Evolutionary conservation across 2,329 filamentous ascomycete species (phyloP).

Genomic region (Diplodia corticola): DNA sequence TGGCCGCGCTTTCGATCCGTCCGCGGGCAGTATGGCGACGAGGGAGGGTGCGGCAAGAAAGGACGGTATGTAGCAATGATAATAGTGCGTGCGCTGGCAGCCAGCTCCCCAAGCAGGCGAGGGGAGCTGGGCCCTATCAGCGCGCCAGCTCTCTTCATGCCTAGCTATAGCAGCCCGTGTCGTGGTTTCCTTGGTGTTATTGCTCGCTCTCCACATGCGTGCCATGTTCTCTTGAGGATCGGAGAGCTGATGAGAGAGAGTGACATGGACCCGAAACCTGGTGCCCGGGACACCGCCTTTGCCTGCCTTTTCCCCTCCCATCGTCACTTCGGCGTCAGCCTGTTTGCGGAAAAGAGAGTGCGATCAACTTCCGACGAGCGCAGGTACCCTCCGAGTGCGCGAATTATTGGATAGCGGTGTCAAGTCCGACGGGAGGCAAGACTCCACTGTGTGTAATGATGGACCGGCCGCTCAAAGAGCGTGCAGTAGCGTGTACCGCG

Average conservation of each 20-base stretch:
- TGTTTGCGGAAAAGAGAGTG: constrained; percentile 1
- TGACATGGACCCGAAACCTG: not conserved
- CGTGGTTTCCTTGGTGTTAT: too few relatives aligned
- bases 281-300: not conserved
- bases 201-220: not conserved
- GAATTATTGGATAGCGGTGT: constrained; percentile 10
- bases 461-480: not conserved
- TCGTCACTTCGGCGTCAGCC: not conserved
- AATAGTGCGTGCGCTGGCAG: too few relatives aligned
- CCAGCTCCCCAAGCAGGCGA: too few relatives aligned
- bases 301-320: not conserved
- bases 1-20: not conserved
- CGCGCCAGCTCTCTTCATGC: too few relatives aligned
- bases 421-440: not conserved
- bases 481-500: not conserved
- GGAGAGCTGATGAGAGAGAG: not conserved
- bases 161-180: not conserved
- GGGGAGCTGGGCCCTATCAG: too few relatives aligned
- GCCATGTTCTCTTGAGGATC: not conserved
- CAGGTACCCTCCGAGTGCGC: not conserved
- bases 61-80: too few relatives aligned
- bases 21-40: not conserved
- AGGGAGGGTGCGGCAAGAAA: too few relatives aligned
- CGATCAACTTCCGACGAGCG: not conserved
- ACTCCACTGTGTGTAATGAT: not conserved